Conservation (phyloP, 1,284 basidiomycete genomes). For the Apiotrichum gamsii region DNA sequence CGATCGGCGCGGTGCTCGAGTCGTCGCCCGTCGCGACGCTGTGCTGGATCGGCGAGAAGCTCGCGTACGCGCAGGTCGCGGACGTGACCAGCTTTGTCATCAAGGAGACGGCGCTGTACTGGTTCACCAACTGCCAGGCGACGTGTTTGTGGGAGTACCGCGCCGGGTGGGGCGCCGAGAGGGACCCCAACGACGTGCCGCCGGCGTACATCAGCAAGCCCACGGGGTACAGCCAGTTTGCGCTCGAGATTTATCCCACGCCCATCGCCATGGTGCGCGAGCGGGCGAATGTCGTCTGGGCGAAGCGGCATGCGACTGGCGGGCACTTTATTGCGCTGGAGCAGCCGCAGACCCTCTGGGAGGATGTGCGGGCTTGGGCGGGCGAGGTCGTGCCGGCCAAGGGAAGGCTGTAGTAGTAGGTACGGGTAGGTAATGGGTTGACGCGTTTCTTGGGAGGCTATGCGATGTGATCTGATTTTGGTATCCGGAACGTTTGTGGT, state of each 20-base stretch:
- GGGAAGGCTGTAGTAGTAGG: not conserved
- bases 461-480: no score
- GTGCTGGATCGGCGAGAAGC: slow-evolving; percentile 50
- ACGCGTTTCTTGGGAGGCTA: no score
- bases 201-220: slow-evolving; percentile 38
- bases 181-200: slow-evolving; percentile 8
- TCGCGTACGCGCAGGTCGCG: slow-evolving; percentile 5
- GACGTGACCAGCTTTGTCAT: slow-evolving; percentile 31
- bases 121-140: slow-evolving; percentile 45
- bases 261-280: slow-evolving; percentile 41
- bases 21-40: slow-evolving; percentile 45
- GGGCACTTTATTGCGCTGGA: slow-evolving; percentile 50
- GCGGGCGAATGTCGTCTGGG: slow-evolving; percentile 42
- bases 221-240: slow-evolving; percentile 46
- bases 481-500: no score
- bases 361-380: slow-evolving; percentile 39
- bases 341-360: slow-evolving; percentile 42
- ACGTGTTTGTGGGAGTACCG: slow-evolving; percentile 49
- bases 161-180: slow-evolving; percentile 29
- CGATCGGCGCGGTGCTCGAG: slow-evolving; percentile 43
- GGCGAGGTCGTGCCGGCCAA: slow-evolving; percentile 3
- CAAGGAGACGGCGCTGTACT: slow-evolving; percentile 46
- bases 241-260: slow-evolving; percentile 42
- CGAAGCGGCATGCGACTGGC: slow-evolving; percentile 38
- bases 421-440: no score